Evolutionary conservation across 306 rosid species (phyloP), one percentile per base, ranked within the genome.

Genomic region (Mucuna pruriens): DNA sequence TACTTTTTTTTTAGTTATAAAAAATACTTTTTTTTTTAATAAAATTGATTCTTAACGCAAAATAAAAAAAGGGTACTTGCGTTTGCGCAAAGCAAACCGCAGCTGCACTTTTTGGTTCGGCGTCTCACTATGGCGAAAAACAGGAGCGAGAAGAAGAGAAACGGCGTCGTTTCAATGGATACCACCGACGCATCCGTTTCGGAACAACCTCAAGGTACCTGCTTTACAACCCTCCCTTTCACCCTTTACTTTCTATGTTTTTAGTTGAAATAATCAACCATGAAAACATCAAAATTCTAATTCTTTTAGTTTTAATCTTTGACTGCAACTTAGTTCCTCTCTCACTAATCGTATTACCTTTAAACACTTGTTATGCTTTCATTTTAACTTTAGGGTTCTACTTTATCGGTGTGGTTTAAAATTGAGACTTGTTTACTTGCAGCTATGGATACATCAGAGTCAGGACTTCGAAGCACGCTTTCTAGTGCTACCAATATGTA

Each of bases 401-500:
- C 44, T 17, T 79, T 44, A 5, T 36, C 13, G 17, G 22, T 7
- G 19, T 72, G 51, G 42, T 70, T 75, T 29, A 74, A 13, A 40
- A 55, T 39, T 55, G 69, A 48, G 9, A 63, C 2, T 80, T 70
- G 45, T 40, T 80, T 68, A 33, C 48, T 29, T 72, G 79, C 77
- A 91, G 95, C 89, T 23, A 94, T 91, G 98, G 98, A 94, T 55
- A 90, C 90, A 23, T 78, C 94, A 2, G 95, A 89, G 76, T 68
- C 91, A 57, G 90, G 70, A 51, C 84, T 83, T 66, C 87, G 67
- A 23, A 84, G 39, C 83, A 75, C 64, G 42, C 87, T 78, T 84
- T 29, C 89, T 42, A 80, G 73, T 80, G 74, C 83, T 73, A n/a
- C 68, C 54, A 82, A 36, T 45, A 19, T 87, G 97, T 91, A 86